phyloP scores from a whole-genome alignment of 441 rosid species.

The Iberis amara region DNA sequence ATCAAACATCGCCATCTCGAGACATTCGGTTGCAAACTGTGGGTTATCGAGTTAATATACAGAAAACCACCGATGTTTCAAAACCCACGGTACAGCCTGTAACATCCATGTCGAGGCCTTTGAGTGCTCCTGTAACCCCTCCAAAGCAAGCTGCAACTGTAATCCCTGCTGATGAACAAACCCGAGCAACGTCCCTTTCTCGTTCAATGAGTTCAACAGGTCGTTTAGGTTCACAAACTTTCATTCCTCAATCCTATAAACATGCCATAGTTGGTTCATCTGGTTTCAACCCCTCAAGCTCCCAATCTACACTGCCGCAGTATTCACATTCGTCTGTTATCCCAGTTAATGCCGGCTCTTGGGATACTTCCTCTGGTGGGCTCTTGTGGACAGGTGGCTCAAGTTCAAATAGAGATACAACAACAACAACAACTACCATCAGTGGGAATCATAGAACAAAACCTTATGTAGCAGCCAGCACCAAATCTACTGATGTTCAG shows the following conservation, averaged over 20 bases:
- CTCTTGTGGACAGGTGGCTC: too few relatives aligned
- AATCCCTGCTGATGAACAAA: slow-evolving; percentile 26
- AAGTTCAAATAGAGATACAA: slow-evolving; percentile 5
- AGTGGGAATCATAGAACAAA: slow-evolving; percentile 12
- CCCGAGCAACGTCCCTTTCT: slow-evolving; percentile 50
- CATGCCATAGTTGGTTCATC: slow-evolving; percentile 66
- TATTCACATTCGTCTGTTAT: slow-evolving; percentile 38
- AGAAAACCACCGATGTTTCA: slow-evolving; percentile 37
- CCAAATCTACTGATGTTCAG: too few relatives aligned
- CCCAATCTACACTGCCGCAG: slow-evolving; percentile 38
- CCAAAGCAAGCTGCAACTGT: slow-evolving; percentile 45
- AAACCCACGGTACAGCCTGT: slow-evolving; percentile 45
- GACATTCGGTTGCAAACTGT: slow-evolving; percentile 34
- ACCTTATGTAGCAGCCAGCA: slow-evolving; percentile 1
- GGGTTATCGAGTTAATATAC: too few relatives aligned
- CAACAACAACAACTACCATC: slow-evolving; percentile 2
- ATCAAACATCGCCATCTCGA: slow-evolving; percentile 30
- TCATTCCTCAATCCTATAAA: slow-evolving; percentile 68
- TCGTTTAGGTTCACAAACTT: slow-evolving; percentile 58
- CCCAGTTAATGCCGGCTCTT: too few relatives aligned
- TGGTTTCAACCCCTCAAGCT: slow-evolving; percentile 38
- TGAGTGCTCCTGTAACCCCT: slow-evolving; percentile 79
- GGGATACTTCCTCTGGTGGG: too few relatives aligned
- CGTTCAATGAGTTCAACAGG: slow-evolving; percentile 87
- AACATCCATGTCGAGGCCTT: slow-evolving; percentile 71